These are phyloP conservation scores for Hansenula lynferdii DNA, from an alignment of 1,139 yeast species.

Conservation along the genomic window DNA sequence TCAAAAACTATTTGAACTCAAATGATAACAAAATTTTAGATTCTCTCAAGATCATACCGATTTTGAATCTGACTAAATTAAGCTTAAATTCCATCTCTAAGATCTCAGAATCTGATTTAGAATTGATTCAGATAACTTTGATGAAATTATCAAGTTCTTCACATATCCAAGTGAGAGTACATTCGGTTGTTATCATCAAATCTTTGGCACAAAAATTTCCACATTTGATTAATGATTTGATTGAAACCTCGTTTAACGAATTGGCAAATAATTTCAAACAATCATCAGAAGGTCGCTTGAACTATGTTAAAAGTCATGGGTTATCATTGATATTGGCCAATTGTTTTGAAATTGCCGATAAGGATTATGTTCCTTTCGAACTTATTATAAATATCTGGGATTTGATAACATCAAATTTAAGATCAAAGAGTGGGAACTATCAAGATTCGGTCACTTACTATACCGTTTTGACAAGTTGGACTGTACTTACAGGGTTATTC, in stretches of 20 bases:
- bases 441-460: conserved; percentile 31
- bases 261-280: conserved; percentile 31
- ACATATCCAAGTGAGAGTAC: conserved; percentile 31
- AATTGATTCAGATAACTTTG: conserved; percentile 24
- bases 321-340: conserved; percentile 36
- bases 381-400: conserved; percentile 30
- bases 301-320: conserved; percentile 35
- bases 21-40: conserved; percentile 18
- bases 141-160: conserved; percentile 28
- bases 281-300: conserved; percentile 26
- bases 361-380: conserved; percentile 31
- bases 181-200: conserved; percentile 31
- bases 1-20: conserved; percentile 5
- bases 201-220: conserved; percentile 29
- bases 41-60: conserved; percentile 14
- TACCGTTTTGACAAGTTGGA: conserved; percentile 58
- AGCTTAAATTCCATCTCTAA: conserved; percentile 23
- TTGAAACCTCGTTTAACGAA: conserved; percentile 25
- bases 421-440: conserved; percentile 24
- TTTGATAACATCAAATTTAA: conserved; percentile 29
- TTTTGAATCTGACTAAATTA: conserved; percentile 21
- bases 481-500: conserved; percentile 69
- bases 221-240: conserved; percentile 23
- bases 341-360: conserved; percentile 26
- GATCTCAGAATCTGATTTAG: conserved; percentile 27